Evolutionary conservation across 768 basidiomycete species (phyloP), one percentile per base, ranked within the genome.

Genomic region (Melanogaster broomeanus): DNA sequence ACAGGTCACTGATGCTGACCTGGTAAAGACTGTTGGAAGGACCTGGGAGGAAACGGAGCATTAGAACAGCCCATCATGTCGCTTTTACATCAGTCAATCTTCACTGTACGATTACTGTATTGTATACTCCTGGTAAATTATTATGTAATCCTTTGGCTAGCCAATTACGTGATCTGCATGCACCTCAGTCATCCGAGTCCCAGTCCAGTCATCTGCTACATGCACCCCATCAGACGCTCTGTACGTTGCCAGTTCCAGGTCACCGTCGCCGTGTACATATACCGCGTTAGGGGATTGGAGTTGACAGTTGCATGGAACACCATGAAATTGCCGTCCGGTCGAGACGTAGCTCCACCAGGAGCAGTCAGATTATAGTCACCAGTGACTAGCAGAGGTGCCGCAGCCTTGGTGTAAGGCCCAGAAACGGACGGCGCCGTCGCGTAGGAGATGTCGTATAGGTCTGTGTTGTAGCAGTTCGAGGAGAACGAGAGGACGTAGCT

Each of bases 31-130:
- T 0, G 90, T 93, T 1, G 93, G 93, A 0, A 74, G 93, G 51
- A 82, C 88, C 1, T 95, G 92, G 93, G 92, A 94, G 68, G 92
- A 93, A 72, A 85, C 85, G 28, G 90, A 90, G 62, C 90, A 93
- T 70, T 92, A 60, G 11, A 16, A 15, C 11, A 31, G 31, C 13
- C 31, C 31, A 1, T 31, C 31, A 13, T 31, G 10, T 31, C 12
- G 15, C 12, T 31, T 13, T 31, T 31, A 10, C 12, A 12, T 15
- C 12, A 3, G 15, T 31, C 31, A 31, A 13, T 31, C 31, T 5
- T 31, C 12, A 13, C 31, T 31, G 31, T 31, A 15, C 31, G 12
- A 11, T n/a, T n/a, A 3, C 15, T 31, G 31, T 31, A 37, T 8
- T 37, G 35, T 6, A 19, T 5, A 37, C 35, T 19, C 18, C 18